A percentile compares a stretch with the other conserved stretches of the same genome.
Evolutionary conservation across 1,284 basidiomycete genomes (phyloP).

Genomic region (Apiotrichum mycotoxinovorans): DNA sequence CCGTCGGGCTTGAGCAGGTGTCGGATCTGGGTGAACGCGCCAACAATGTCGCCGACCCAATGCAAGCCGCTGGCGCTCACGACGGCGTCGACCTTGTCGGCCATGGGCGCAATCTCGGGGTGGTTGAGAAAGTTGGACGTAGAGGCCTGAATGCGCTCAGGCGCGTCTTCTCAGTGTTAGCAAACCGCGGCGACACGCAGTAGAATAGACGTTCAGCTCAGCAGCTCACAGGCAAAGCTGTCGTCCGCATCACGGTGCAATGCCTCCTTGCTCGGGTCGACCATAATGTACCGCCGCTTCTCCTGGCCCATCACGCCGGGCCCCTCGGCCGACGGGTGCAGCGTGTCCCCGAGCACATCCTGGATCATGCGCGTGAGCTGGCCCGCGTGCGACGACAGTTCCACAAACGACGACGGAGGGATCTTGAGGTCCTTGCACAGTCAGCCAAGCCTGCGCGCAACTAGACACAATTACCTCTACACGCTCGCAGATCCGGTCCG

Average conservation of each 20-base stretch:
- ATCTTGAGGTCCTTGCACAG: slow-evolving; percentile 77
- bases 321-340: slow-evolving; percentile 54
- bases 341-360: slow-evolving; percentile 61
- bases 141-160: slow-evolving; percentile 32
- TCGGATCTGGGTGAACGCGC: slow-evolving; percentile 83
- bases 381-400: slow-evolving; percentile 91
- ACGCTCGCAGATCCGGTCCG: slow-evolving; percentile 84
- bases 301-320: slow-evolving; percentile 11
- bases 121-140: slow-evolving; percentile 33
- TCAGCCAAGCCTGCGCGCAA: neutral
- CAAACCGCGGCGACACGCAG: no score
- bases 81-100: slow-evolving; percentile 80
- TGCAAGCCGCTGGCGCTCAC: slow-evolving; percentile 88
- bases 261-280: slow-evolving; percentile 69
- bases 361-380: slow-evolving; percentile 85
- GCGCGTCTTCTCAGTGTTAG: slow-evolving; percentile 18
- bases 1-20: slow-evolving; percentile 87
- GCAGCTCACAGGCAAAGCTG: slow-evolving; percentile 24
- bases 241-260: slow-evolving; percentile 59
- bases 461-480: slow-evolving; percentile 61
- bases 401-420: slow-evolving; percentile 73
- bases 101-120: slow-evolving; percentile 51
- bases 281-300: slow-evolving; percentile 56
- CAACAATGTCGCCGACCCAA: slow-evolving; percentile 97
- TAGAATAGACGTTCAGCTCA: no score